Evolutionary conservation across 1,284 basidiomycete genomes (phyloP).

Genomic region (Heterobasidion annosum): DNA sequence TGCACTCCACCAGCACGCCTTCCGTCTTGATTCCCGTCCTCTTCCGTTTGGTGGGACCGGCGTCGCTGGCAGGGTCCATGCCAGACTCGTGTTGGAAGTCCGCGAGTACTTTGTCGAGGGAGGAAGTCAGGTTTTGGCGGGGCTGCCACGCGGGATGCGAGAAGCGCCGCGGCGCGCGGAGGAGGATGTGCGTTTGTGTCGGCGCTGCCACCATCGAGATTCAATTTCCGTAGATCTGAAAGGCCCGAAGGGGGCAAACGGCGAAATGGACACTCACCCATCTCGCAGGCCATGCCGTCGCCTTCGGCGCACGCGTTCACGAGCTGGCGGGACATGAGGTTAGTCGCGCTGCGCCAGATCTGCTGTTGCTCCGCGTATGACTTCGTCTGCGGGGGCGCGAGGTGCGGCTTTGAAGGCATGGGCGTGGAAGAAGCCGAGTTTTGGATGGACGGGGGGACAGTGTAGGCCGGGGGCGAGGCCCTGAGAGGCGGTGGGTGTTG

Average conservation of each 20-base stretch:
- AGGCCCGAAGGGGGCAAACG: too few species aligned
- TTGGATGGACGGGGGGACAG: slow-evolving; percentile 3
- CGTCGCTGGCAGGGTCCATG: slow-evolving; percentile 7
- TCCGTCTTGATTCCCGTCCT: slow-evolving; percentile 34
- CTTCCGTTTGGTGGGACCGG: slow-evolving; percentile 4
- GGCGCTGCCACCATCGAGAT: slow-evolving; percentile 32
- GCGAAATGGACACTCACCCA: slow-evolving; percentile 31
- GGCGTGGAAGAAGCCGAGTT: slow-evolving; percentile 5
- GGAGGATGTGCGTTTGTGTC: slow-evolving; percentile 59
- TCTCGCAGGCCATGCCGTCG: slow-evolving; percentile 49
- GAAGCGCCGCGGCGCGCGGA: slow-evolving; percentile 66
- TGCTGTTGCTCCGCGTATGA: slow-evolving; percentile 37
- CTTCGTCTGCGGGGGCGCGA: slow-evolving; percentile 12
- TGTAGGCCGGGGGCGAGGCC: slow-evolving; percentile 15
- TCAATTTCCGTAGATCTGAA: background rate
- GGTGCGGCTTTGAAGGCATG: slow-evolving; percentile 11
- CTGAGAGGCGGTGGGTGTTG: slow-evolving; percentile 10
- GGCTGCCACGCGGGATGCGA: slow-evolving; percentile 66
- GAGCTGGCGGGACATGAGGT: slow-evolving; percentile 53
- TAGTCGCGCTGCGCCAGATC: slow-evolving; percentile 42
- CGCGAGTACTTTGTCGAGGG: slow-evolving; percentile 22
- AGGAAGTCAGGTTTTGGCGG: slow-evolving; percentile 41
- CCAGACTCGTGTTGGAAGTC: slow-evolving; percentile 29
- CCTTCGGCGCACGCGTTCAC: slow-evolving; percentile 43
- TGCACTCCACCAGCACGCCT: slow-evolving; percentile 48